Evolutionary conservation across 495 filamentous ascomycete genomes (phyloP).

Genomic region (Aspergillus conjunctus): DNA sequence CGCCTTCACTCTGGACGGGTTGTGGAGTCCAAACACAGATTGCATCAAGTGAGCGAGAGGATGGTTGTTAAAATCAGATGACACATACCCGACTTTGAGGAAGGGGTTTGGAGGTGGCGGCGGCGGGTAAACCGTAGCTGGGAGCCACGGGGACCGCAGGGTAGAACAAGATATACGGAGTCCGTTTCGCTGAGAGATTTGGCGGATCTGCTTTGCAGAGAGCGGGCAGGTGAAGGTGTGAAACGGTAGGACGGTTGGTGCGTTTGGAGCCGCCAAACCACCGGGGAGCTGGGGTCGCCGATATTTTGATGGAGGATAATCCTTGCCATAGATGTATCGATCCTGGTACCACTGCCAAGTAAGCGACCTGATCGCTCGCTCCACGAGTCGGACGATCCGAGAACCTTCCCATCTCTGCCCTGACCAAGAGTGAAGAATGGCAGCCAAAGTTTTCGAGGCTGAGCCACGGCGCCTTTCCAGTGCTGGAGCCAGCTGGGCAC

Average conservation of each 20-base stretch:
- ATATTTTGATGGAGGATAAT: conserved; percentile 63
- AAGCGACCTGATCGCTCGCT: conserved; percentile 75
- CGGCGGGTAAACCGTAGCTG: conserved; percentile 76
- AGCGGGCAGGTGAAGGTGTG: conserved; percentile 97
- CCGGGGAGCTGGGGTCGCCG: conserved; percentile 74
- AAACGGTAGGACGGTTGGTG: conserved; percentile 96
- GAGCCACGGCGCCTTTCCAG: conserved; percentile 34
- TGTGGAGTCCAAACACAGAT: conserved; percentile 93
- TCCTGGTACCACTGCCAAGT: conserved; percentile 90
- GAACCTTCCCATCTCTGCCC: conserved; percentile 86
- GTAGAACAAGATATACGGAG: conserved; percentile 90
- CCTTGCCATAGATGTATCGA: conserved; percentile 64
- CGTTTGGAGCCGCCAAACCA: conserved; percentile 77
- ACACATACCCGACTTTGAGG: conserved; percentile 92
- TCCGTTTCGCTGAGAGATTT: conserved; percentile 94
- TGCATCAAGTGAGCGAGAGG: conserved; percentile 98
- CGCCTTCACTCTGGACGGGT: conserved; percentile 71
- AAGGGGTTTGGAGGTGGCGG: conserved; percentile 79
- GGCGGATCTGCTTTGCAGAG: conserved; percentile 89
- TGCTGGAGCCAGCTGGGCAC: conserved; percentile 47
- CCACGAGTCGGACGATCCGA: conserved; percentile 79
- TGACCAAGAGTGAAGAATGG: conserved; percentile 66
- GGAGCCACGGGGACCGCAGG: conserved; percentile 82
- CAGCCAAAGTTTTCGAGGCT: conserved; percentile 37
- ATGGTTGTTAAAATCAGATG: conserved; percentile 99